Conservation (phyloP, 495 filamentous ascomycete genomes). For the Xylaria scruposa region DNA sequence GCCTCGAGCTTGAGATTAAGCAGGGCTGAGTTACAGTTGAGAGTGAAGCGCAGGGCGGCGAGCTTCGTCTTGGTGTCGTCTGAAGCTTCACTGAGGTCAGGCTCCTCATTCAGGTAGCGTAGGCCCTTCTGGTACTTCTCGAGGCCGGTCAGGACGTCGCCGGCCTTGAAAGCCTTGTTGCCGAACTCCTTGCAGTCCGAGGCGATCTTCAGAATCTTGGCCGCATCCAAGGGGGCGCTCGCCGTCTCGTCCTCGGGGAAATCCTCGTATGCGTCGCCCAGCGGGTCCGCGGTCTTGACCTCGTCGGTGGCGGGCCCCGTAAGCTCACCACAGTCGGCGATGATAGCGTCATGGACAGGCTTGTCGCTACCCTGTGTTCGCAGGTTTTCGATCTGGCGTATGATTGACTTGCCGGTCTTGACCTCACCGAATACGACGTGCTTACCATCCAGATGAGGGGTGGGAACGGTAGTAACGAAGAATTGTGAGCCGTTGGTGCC, state of each 20-base stretch:
- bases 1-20: slow-evolving; percentile 80
- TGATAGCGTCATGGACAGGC: slow-evolving; percentile 73
- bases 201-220: slow-evolving; percentile 77
- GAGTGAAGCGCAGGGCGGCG: slow-evolving; percentile 73
- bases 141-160: slow-evolving; percentile 71
- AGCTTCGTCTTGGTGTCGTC: slow-evolving; percentile 70
- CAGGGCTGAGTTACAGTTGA: slow-evolving; percentile 80
- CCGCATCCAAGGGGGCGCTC: slow-evolving; percentile 60
- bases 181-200: slow-evolving; percentile 90
- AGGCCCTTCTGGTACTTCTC: slow-evolving; percentile 98
- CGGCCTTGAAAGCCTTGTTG: slow-evolving; percentile 87
- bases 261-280: slow-evolving; percentile 93
- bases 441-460: slow-evolving; percentile 93
- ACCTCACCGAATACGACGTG: slow-evolving; percentile 99
- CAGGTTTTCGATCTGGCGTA: slow-evolving; percentile 90
- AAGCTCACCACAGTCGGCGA: slow-evolving; percentile 87
- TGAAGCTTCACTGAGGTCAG: slow-evolving; percentile 71
- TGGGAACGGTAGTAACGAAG: slow-evolving; percentile 94
- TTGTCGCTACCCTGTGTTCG: slow-evolving; percentile 79
- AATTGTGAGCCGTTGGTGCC: slow-evolving; percentile 97
- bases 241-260: slow-evolving; percentile 83
- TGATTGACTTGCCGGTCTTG: slow-evolving; percentile 85
- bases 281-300: slow-evolving; percentile 72
- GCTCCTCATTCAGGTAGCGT: slow-evolving; percentile 91
- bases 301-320: slow-evolving; percentile 68